These are phyloP conservation scores for Suhomyces xylopsoci DNA, from an alignment of 805 yeast species.

Conservation along the genomic window DNA sequence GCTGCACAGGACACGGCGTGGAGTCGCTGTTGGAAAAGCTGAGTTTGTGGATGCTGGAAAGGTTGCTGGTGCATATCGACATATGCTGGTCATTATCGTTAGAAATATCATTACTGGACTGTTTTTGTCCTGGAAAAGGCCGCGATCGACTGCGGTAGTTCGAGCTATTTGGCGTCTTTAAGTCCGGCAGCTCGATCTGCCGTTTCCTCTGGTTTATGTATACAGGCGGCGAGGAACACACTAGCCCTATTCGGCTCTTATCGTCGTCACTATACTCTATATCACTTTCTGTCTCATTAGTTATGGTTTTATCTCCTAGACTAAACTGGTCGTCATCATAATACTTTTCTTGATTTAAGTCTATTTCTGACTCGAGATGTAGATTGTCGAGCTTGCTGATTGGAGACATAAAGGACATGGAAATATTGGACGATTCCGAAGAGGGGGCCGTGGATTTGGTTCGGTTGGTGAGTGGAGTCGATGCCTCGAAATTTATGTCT, in stretches of 20 bases:
- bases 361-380: constrained; percentile 22
- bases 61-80: constrained; percentile 17
- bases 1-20: constrained; percentile 44
- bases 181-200: constrained; percentile 23
- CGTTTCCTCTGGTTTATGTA: constrained; percentile 26
- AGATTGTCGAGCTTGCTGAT: constrained; percentile 33
- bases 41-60: constrained; percentile 14
- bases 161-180: constrained; percentile 22
- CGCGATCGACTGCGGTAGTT: background rate
- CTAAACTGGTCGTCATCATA: constrained; percentile 13
- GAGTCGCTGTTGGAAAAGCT: constrained; percentile 38
- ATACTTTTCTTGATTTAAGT: constrained; percentile 3
- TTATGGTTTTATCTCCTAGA: constrained; percentile 28
- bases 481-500: constrained; percentile 16
- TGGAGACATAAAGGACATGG: constrained; percentile 29
- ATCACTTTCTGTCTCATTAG: constrained; percentile 18
- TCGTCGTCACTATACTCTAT: constrained; percentile 7
- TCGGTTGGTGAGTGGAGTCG: constrained; percentile 20
- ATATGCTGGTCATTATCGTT: constrained; percentile 11
- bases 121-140: too few species aligned
- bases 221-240: constrained; percentile 16
- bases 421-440: constrained; percentile 7
- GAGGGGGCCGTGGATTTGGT: background rate
- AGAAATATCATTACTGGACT: background rate
- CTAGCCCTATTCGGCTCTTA: background rate